These are phyloP conservation scores for Moniliella sp. DNA, from an alignment of 1,284 basidiomycete genomes.

Conservation along the genomic window DNA sequence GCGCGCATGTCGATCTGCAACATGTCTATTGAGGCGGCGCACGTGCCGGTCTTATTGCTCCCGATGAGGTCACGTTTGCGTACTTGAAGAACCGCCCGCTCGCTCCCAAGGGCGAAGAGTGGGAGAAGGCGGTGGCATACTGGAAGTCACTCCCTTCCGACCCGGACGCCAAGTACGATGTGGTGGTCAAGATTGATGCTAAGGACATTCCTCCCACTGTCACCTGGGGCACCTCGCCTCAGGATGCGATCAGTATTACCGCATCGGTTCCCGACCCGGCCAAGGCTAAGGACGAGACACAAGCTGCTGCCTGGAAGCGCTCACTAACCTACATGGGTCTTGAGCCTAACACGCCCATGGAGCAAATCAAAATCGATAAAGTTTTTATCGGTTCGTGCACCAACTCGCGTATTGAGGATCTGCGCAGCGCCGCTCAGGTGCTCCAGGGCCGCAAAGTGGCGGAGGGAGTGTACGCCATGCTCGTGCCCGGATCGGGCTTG, in stretches of 20 bases:
- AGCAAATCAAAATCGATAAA: constrained; percentile 31
- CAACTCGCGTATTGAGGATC: constrained; percentile 30
- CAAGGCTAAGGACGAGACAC: constrained; percentile 17
- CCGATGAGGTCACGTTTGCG: constrained; percentile 26
- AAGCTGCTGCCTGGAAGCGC: constrained; percentile 14
- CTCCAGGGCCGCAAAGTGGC: constrained; percentile 26
- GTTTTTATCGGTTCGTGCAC: constrained; percentile 33
- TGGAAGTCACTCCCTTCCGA: constrained; percentile 27
- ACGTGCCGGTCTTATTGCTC: constrained; percentile 27
- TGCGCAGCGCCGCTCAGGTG: constrained; percentile 24
- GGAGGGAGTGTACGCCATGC: too few relatives aligned
- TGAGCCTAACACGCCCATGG: constrained; percentile 22
- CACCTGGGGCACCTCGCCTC: constrained; percentile 31
- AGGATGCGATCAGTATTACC: constrained; percentile 25
- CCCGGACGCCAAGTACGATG: constrained; percentile 24
- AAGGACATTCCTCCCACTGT: constrained; percentile 29
- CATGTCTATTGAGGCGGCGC: constrained; percentile 33
- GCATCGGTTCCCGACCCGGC: constrained; percentile 24
- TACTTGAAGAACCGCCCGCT: constrained; percentile 29
- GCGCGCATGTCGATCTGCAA: constrained; percentile 32
- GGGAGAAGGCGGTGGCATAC: constrained; percentile 23
- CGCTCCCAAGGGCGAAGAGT: constrained; percentile 21
- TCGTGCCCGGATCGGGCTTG: too few relatives aligned
- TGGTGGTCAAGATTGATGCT: constrained; percentile 23
- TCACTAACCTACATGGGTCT: constrained; percentile 32